Evolutionary conservation across 1,284 basidiomycete species (phyloP).

Genomic region (Naganishia cerealis): DNA sequence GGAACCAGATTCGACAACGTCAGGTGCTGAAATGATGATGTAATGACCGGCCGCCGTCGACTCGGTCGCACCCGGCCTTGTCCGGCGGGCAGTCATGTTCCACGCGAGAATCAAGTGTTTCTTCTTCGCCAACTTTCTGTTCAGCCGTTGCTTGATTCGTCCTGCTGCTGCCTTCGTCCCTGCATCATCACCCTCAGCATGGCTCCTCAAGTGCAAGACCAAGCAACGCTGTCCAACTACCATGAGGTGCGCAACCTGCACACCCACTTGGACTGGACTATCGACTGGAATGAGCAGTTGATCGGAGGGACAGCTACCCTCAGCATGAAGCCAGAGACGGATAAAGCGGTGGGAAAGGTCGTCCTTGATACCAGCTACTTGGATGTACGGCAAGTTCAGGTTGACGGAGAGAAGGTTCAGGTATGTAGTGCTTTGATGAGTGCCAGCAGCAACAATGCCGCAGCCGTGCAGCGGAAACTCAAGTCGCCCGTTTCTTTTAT

Average conservation of each 20-base stretch:
- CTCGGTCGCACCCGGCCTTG: slow-evolving; percentile 4
- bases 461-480: slow-evolving; percentile 5
- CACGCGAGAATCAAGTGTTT: background rate
- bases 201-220: slow-evolving; percentile 56
- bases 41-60: background rate
- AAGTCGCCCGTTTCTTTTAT: slow-evolving; percentile 8
- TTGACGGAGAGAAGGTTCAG: slow-evolving; percentile 59
- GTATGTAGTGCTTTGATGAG: slow-evolving; percentile 52
- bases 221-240: slow-evolving; percentile 79
- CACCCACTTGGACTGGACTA: slow-evolving; percentile 74
- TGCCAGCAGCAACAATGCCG: background rate
- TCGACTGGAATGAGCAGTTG: slow-evolving; percentile 71
- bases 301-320: slow-evolving; percentile 75
- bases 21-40: slow-evolving; percentile 4
- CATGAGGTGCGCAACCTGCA: slow-evolving; percentile 66
- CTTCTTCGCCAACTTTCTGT: background rate
- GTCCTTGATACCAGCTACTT: slow-evolving; percentile 80
- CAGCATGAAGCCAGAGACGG: slow-evolving; percentile 60
- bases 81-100: background rate
- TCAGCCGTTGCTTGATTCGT: background rate
- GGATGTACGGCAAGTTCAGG: slow-evolving; percentile 62
- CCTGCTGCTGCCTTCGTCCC: background rate
- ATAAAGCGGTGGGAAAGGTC: slow-evolving; percentile 65
- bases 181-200: background rate
- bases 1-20: background rate